phyloP scores from a whole-genome alignment of 768 basidiomycete genomes.

The Clitopilus passeckerianus region DNA sequence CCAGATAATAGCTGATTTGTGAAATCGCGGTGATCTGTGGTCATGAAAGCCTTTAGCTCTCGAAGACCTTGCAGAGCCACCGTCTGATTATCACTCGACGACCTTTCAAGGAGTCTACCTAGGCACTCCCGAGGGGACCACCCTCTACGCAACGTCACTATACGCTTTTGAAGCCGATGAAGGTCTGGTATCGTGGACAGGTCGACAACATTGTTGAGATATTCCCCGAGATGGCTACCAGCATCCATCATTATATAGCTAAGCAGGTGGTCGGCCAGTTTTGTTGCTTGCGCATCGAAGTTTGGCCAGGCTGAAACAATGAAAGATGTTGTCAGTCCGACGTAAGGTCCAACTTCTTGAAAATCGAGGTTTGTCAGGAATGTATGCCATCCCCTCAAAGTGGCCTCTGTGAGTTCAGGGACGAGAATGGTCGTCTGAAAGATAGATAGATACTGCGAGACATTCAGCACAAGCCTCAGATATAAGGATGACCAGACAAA shows the following conservation, averaged over 20 bases:
- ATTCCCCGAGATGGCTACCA: slow-evolving; percentile 42
- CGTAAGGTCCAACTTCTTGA: slow-evolving; percentile 73
- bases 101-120: slow-evolving; percentile 65
- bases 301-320: slow-evolving; percentile 73
- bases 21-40: slow-evolving; percentile 40
- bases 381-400: slow-evolving; percentile 72
- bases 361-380: slow-evolving; percentile 69
- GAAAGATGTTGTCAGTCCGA: slow-evolving; percentile 84
- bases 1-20: slow-evolving; percentile 69
- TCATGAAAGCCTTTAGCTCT: slow-evolving; percentile 71
- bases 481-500: slow-evolving; percentile 22
- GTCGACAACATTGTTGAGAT: slow-evolving; percentile 79
- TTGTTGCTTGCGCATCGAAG: slow-evolving; percentile 48
- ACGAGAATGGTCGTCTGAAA: slow-evolving; percentile 85
- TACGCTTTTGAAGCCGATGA: slow-evolving; percentile 29
- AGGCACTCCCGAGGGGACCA: slow-evolving; percentile 55
- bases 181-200: slow-evolving; percentile 70
- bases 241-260: slow-evolving; percentile 66
- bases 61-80: slow-evolving; percentile 68
- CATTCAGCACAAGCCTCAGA: slow-evolving; percentile 3
- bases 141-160: slow-evolving; percentile 39
- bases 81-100: slow-evolving; percentile 73
- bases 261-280: slow-evolving; percentile 54
- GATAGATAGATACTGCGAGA: slow-evolving; percentile 84
- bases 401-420: slow-evolving; percentile 70